phyloP scores from a whole-genome alignment of 2,329 filamentous ascomycete genomes.

The Phaeoacremonium minimum region DNA sequence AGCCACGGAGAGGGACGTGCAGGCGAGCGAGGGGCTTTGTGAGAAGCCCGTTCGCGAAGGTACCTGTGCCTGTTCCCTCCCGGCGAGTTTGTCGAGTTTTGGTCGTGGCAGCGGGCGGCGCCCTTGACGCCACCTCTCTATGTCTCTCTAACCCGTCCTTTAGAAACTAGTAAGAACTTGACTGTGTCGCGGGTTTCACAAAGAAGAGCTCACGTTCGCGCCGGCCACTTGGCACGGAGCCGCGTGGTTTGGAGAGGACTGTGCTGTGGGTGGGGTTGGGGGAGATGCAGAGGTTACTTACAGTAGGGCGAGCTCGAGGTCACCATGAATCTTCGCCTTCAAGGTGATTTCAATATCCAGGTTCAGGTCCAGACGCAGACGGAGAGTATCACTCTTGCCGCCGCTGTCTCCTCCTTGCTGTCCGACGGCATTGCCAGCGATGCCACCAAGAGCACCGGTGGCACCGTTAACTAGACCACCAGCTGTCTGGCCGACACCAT shows the following conservation, averaged over 20 bases:
- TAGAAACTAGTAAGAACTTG: slow-evolving; percentile 6
- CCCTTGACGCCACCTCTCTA: not conserved
- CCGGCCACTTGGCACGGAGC: no score
- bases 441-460: slow-evolving; percentile 33
- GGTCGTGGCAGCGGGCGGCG: no score
- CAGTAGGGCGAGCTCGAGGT: slow-evolving; percentile 71
- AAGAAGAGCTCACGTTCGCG: slow-evolving; percentile 1
- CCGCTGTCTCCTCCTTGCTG: slow-evolving; percentile 26
- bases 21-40: no score
- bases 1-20: no score
- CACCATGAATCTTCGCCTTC: slow-evolving; percentile 81
- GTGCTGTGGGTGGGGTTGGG: not conserved
- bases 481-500: slow-evolving; percentile 28
- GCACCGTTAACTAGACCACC: slow-evolving; percentile 31
- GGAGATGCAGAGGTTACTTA: slow-evolving; percentile 27
- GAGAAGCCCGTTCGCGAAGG: no score
- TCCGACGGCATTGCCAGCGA: slow-evolving; percentile 31
- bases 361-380: slow-evolving; percentile 73
- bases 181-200: not conserved
- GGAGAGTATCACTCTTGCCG: slow-evolving; percentile 62
- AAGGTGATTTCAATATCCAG: slow-evolving; percentile 80
- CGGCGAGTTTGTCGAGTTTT: no score
- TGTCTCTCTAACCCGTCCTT: not conserved
- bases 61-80: no score
- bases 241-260: not conserved